phyloP scores from a whole-genome alignment of 106 monocot genomes.

The Acorus calamus region DNA sequence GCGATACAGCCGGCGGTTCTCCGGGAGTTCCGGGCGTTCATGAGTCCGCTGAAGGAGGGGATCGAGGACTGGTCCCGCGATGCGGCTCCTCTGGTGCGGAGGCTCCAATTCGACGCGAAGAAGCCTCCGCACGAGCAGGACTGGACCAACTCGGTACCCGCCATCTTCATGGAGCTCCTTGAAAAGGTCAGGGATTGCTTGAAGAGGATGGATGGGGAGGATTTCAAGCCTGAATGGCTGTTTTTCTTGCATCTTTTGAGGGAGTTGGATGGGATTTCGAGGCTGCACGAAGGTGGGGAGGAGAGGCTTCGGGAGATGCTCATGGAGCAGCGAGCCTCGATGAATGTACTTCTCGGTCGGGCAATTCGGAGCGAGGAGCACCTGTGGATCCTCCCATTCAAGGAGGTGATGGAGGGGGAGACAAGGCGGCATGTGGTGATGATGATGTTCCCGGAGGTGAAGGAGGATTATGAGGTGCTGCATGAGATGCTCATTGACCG shows the following conservation, averaged over 20 bases:
- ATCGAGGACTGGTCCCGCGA: conserved; percentile 7
- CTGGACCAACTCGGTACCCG: conserved; percentile 23
- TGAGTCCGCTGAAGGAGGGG: conserved; percentile 14
- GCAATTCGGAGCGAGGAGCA: conserved; percentile 35
- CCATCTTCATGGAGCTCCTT: conserved; percentile 30
- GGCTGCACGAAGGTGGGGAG: conserved; percentile 34
- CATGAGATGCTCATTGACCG: conserved; percentile 95
- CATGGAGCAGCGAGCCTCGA: conserved; percentile 12
- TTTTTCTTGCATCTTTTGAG: conserved; percentile 35
- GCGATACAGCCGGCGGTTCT: background rate
- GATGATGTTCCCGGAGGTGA: conserved; percentile 72
- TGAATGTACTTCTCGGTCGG: conserved; percentile 51
- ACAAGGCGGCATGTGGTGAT: conserved; percentile 52
- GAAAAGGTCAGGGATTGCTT: conserved; percentile 23
- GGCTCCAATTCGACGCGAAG: background rate
- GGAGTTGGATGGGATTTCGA: conserved; percentile 35
- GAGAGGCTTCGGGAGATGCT: conserved; percentile 38
- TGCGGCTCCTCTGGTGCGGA: background rate
- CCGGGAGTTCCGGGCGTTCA: conserved; percentile 36
- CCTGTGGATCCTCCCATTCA: conserved; percentile 53
- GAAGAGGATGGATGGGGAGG: conserved; percentile 19
- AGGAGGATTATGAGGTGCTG: conserved; percentile 46
- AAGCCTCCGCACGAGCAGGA: conserved; percentile 4
- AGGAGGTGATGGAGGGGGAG: conserved; percentile 55
- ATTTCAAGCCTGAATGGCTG: conserved; percentile 12